phyloP scores from a whole-genome alignment of 1,284 basidiomycete genomes.

The Sutorius eximius region DNA sequence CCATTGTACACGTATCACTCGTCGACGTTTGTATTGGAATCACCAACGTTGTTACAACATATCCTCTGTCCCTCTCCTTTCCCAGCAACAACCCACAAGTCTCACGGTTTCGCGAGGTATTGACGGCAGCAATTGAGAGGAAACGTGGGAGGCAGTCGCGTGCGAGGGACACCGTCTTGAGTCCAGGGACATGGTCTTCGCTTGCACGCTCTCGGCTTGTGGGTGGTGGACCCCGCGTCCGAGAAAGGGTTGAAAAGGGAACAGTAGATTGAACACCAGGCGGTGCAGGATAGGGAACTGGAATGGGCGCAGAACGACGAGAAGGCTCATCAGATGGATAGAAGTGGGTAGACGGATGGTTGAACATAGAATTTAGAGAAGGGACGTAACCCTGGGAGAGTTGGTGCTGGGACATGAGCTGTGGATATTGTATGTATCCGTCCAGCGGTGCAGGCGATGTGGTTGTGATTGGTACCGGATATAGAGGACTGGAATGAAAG shows the following conservation, averaged over 20 bases:
- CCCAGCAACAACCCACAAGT: conserved; percentile 69
- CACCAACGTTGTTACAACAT: conserved; percentile 70
- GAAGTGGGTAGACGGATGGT: conserved; percentile 32
- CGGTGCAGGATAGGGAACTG: conserved; percentile 7
- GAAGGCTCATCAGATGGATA: conserved; percentile 37
- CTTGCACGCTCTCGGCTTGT: conserved; percentile 28
- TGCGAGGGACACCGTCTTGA: conserved; percentile 68
- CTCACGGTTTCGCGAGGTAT: conserved; percentile 60
- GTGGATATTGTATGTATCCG: conserved; percentile 46
- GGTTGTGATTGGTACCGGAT: conserved; percentile 46
- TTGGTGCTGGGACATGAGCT: conserved; percentile 58
- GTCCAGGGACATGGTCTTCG: conserved; percentile 35
- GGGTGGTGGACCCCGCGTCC: conserved; percentile 27
- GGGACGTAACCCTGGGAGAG: conserved; percentile 57
- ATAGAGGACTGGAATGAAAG: conserved; percentile 31
- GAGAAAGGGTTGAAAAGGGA: conserved; percentile 24
- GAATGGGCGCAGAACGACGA: conserved; percentile 25
- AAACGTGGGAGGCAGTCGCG: conserved; percentile 70
- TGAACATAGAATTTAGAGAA: conserved; percentile 56
- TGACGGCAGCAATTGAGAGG: conserved; percentile 63
- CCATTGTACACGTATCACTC: conserved; percentile 86
- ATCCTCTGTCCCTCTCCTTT: conserved; percentile 54
- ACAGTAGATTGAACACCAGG: conserved; percentile 15
- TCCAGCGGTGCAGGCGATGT: conserved; percentile 49
- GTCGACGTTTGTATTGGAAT: conserved; percentile 84